phyloP scores from a whole-genome alignment of 768 basidiomycete species.

The Boletus bicolor region DNA sequence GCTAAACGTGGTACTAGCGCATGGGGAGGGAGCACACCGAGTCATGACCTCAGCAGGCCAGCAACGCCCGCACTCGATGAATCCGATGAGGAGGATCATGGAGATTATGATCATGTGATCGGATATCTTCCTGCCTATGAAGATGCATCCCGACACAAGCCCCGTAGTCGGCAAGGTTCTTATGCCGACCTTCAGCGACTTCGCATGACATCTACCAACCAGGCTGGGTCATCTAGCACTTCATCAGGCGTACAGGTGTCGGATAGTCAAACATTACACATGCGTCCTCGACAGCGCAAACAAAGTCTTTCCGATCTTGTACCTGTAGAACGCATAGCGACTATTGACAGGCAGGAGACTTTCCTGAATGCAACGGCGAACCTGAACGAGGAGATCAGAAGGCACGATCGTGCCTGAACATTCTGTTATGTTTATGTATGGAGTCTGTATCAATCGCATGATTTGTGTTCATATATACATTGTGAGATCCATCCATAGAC shows the following conservation, averaged over 20 bases:
- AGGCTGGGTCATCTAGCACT: conserved; percentile 4
- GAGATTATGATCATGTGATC: conserved; percentile 89
- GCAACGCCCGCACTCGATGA: conserved; percentile 75
- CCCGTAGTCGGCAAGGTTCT: conserved; percentile 64
- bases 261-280: conserved; percentile 43
- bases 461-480: conserved; percentile 30
- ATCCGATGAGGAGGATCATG: conserved; percentile 83
- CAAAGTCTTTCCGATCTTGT: conserved; percentile 65
- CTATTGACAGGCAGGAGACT: conserved; percentile 50
- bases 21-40: conserved; percentile 64
- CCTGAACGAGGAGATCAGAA: conserved; percentile 61
- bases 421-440: conserved; percentile 13
- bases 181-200: conserved; percentile 81
- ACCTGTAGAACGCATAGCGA: conserved; percentile 59
- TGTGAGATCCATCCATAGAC: conserved; percentile 18
- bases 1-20: conserved; percentile 77
- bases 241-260: conserved; percentile 18
- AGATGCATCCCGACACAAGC: conserved; percentile 41
- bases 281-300: conserved; percentile 53
- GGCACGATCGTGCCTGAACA: conserved; percentile 28
- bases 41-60: conserved; percentile 59
- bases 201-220: conserved; percentile 36
- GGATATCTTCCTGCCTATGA: conserved; percentile 56
- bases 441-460: conserved; percentile 20
- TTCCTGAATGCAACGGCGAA: conserved; percentile 65